phyloP scores from a whole-genome alignment of 164 flowering plant genomes.

The Annona cherimola region DNA sequence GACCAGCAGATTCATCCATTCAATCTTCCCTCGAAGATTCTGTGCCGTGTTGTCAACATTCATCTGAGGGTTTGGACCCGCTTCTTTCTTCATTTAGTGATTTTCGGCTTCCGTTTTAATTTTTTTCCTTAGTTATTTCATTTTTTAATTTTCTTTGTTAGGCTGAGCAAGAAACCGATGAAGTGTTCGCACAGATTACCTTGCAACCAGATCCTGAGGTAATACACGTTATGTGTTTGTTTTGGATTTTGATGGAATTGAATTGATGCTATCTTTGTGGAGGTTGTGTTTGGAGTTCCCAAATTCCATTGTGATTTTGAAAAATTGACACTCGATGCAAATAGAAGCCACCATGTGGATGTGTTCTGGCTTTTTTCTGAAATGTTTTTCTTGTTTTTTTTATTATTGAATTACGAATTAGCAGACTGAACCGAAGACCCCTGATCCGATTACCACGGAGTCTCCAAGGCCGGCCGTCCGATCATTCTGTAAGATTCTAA shows the following conservation, averaged over 20 bases:
- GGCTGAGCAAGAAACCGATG: constrained; percentile 88
- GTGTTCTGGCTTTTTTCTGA: background rate
- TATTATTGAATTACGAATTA: constrained; percentile 13
- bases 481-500: constrained; percentile 86
- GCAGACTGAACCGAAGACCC: constrained; percentile 62
- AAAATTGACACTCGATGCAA: background rate
- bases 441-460: constrained; percentile 47
- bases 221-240: constrained; percentile 16
- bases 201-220: constrained; percentile 64
- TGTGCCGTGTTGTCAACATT: constrained; percentile 60
- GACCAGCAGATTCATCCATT: constrained; percentile 55
- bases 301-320: background rate
- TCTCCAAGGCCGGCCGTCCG: constrained; percentile 41
- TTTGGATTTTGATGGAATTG: background rate
- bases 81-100: background rate
- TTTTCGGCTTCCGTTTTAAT: background rate
- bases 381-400: background rate
- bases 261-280: background rate
- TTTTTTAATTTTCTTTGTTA: constrained; percentile 18
- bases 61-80: constrained; percentile 38
- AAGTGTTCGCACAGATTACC: constrained; percentile 80
- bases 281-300: background rate
- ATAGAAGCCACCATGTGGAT: no score
- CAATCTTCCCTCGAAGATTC: constrained; percentile 67
- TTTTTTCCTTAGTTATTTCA: background rate